A percentile compares a stretch with the other conserved stretches of the same genome.
phyloP scores from a whole-genome alignment of 1,139 yeast genomes.

The Chernovozyma sophiae-reginae region DNA sequence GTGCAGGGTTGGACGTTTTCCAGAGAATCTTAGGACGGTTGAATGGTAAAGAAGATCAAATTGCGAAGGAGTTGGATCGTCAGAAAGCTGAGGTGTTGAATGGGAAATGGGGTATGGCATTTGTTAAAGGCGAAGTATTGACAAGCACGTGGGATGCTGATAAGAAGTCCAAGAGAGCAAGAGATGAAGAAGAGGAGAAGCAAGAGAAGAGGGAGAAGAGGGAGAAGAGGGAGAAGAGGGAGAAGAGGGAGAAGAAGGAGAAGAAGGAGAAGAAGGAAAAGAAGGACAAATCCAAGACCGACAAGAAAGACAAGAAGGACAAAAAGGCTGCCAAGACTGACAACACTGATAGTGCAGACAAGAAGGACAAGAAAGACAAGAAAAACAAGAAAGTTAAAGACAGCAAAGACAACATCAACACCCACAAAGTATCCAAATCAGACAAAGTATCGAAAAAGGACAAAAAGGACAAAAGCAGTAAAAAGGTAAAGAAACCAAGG shows the following conservation, averaged over 20 bases:
- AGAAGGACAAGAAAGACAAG: constrained; percentile 13
- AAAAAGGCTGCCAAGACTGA: constrained; percentile 17
- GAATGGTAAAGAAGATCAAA: constrained; percentile 67
- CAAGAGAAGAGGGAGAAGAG: constrained; percentile 12
- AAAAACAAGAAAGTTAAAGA: constrained; percentile 17
- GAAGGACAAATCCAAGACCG: constrained; percentile 25
- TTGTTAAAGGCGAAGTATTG: constrained; percentile 79
- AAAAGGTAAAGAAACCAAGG: constrained; percentile 6
- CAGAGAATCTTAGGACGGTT: constrained; percentile 86
- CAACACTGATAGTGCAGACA: constrained; percentile 14
- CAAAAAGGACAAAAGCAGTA: constrained; percentile 6
- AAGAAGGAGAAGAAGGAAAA: constrained; percentile 27
- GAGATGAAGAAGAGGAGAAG: constrained; percentile 9
- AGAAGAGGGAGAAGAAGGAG: constrained; percentile 25
- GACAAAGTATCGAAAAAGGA: constrained; percentile 5
- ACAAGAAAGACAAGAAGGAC: constrained; percentile 21
- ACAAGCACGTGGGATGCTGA: constrained; percentile 78
- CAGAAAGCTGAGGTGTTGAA: constrained; percentile 63
- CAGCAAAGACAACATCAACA: too few relatives aligned
- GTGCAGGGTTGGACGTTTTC: constrained; percentile 89
- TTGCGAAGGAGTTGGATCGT: constrained; percentile 57
- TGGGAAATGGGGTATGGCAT: constrained; percentile 85
- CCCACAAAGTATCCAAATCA: constrained; percentile 14
- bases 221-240: constrained; percentile 19
- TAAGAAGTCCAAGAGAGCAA: constrained; percentile 10